Base-by-base conservation (phyloP, 2,329 filamentous ascomycete species). In the Phaeosphaeriaceae sp. region DNA sequence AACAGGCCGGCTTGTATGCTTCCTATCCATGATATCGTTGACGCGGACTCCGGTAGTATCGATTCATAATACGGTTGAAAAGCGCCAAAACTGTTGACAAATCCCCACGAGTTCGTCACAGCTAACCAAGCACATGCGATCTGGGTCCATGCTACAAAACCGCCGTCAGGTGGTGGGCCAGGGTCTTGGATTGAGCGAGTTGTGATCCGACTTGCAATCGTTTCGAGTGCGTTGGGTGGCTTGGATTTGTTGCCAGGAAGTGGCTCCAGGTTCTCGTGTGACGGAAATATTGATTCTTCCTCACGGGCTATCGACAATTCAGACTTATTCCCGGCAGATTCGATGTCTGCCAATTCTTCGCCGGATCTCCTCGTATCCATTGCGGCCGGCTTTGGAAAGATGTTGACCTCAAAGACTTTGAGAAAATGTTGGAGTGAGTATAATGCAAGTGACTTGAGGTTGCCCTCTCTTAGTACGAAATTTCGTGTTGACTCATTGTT, bases 1-100 rank as follows among this genome's bases (percentile, higher is more conserved):
- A 83, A 69, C 1, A 84, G 62, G 56, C 76, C 84, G 7, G 79
- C 79, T 65, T 85, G 82, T 0, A 83, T 69, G 0, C 79, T 80
- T 5, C 83, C 83, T 25, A 85, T 83, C 83, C 83, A 86, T 3
- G 82, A 81, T 45, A 86, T 83, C 0, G 78, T 78, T 0, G 82
- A 83, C 9, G 74, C 63, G 0, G 73, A 51, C 19, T 74, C 63
- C 1, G 67, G 64, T 3, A 75, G 58, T 1, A 79, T 72, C 2
- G 60, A 67, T 2, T 71, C 69, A 58, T 84, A 84, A 66, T 83
- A 83, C 2, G 80, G 76, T 59, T 83, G 80, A 57, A 81, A 83
- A 2, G 76, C 76, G 10, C 81, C 81, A 53, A 80, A 84, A 1
- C 72, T 70, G 49, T 78, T 79, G 0, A 78, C 69, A 21, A 76